Evolutionary conservation across 2,329 filamentous ascomycete species (phyloP), one percentile per base, ranked within the genome.

Genomic region (Allantophomopsis cytisporea): DNA sequence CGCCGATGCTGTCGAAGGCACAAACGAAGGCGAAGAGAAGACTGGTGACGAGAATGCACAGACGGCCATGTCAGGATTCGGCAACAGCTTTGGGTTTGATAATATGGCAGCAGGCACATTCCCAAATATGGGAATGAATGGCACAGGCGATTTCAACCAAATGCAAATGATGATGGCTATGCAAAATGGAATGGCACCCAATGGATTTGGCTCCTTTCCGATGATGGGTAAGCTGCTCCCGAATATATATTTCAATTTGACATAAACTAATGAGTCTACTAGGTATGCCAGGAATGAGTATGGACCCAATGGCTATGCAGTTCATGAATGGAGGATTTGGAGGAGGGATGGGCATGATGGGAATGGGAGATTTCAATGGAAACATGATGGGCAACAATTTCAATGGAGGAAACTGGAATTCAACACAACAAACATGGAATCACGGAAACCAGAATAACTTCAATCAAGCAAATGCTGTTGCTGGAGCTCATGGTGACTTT

Each of bases 221-320:
- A 86, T 89, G 76, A 94, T 95, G 83, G 83, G 88, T 95, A 74
- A 57, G 83, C 69, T 36, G 8, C 31, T 16, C 23, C 8, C 14
- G 7, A 15, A n/a, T 21, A 18, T 23, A 28, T 30, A 20, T 14
- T 43, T 17, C 18, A 21, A 20, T 10, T 36, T 3, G 15, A 14
- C n/a, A 20, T 18, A 33, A 40, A 28, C 39, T 42, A 45, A 49
- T 36, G 39, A 39, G 31, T 37, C 38, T 28, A 32, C 47, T 45
- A 83, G 83, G 76, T 55, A 88, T 91, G 81, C 66, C 80, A 49
- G 76, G 76, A 54, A 86, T 89, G 81, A 73, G 73, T 60, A 91
- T 94, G 84, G 83, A 88, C 69, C 76, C 78, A 44, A 77, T 80
- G 69, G 64, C 68, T 60, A 80, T 81, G 73, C 76, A 82, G 59